These are phyloP conservation scores for Monilinia polystroma DNA, from an alignment of 2,329 filamentous ascomycete genomes.

Conservation along the genomic window DNA sequence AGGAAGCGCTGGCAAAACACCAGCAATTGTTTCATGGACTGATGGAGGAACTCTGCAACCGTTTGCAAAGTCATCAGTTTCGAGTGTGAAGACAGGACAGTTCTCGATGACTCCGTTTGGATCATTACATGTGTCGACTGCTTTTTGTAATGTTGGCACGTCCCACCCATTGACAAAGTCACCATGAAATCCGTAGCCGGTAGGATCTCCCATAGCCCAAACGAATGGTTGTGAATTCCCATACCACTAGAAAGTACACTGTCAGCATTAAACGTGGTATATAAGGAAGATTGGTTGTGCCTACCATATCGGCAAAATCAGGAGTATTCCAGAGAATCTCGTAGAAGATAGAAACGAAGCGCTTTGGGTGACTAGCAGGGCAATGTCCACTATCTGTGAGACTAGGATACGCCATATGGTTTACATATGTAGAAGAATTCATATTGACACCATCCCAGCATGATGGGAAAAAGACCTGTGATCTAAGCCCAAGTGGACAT, in stretches of 20 bases:
- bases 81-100: slow-evolving; percentile 49
- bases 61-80: slow-evolving; percentile 52
- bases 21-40: slow-evolving; percentile 47
- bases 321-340: slow-evolving; percentile 57
- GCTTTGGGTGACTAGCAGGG: slow-evolving; percentile 51
- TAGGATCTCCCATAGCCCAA: slow-evolving; percentile 51
- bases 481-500: slow-evolving; percentile 52
- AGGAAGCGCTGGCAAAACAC: slow-evolving; percentile 48
- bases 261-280: background rate
- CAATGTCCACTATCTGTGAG: slow-evolving; percentile 50
- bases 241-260: slow-evolving; percentile 42
- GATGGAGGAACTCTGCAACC: slow-evolving; percentile 51
- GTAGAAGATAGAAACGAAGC: slow-evolving; percentile 58
- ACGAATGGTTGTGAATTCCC: slow-evolving; percentile 51
- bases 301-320: slow-evolving; percentile 46
- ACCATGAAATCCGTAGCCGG: slow-evolving; percentile 55
- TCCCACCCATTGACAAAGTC: slow-evolving; percentile 62
- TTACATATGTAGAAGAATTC: slow-evolving; percentile 55
- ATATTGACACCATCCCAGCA: slow-evolving; percentile 63
- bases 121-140: slow-evolving; percentile 50
- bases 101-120: slow-evolving; percentile 46
- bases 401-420: slow-evolving; percentile 55
- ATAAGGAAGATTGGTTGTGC: background rate
- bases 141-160: slow-evolving; percentile 48
- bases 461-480: slow-evolving; percentile 57